A percentile compares a stretch with the other conserved stretches of the same genome.
Conservation (phyloP, 257 asterid species). For the Solanum sejunctum region DNA sequence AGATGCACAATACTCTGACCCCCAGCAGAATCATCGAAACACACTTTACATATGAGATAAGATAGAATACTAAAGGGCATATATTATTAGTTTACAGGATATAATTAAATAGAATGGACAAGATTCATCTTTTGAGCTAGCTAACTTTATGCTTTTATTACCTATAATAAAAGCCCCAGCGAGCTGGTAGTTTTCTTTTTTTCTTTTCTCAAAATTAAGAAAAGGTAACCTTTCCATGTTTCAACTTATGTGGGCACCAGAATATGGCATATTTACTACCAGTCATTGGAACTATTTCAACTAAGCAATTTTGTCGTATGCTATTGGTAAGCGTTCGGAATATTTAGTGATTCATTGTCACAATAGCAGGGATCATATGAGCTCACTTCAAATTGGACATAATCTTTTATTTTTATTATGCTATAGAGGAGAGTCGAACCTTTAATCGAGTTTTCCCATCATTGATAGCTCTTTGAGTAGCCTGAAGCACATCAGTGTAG, state of each 20-base stretch:
- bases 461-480: conserved; percentile 65
- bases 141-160: not conserved
- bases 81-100: not conserved
- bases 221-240: not conserved
- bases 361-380: not conserved
- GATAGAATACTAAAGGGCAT: not conserved
- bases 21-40: not conserved
- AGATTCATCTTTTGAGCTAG: not conserved
- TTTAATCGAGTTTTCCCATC: conserved; percentile 81
- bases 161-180: not conserved
- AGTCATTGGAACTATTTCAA: not conserved
- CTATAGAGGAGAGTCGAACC: conserved; percentile 14
- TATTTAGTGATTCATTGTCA: not conserved
- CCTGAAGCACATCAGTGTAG: conserved; percentile 75
- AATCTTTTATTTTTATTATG: too few species aligned
- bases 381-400: too few species aligned
- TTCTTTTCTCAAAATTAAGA: not conserved
- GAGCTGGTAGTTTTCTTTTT: not conserved
- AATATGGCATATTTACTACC: not conserved
- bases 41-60: not conserved
- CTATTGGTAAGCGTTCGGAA: not conserved
- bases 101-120: not conserved
- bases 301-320: not conserved
- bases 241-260: not conserved
- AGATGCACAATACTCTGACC: not conserved